A percentile compares a stretch with the other conserved stretches of the same genome.
These are phyloP conservation scores for Talaromyces ruber DNA, from an alignment of 495 filamentous ascomycete genomes.

Conservation along the genomic window DNA sequence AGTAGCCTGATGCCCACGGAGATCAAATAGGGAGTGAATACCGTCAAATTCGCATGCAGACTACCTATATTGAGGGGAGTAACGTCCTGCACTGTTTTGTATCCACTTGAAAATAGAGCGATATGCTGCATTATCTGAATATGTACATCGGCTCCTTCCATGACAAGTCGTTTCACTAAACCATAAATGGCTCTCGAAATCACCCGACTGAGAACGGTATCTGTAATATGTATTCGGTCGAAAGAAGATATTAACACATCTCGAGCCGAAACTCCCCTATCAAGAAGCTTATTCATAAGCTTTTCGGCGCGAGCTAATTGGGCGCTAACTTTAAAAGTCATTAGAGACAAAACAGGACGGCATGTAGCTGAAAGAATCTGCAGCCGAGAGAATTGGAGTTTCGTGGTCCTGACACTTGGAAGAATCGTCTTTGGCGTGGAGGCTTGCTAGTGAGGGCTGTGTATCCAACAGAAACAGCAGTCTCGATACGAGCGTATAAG, in stretches of 20 bases:
- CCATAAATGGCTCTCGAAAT: conserved; percentile 3
- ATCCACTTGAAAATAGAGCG: neutral
- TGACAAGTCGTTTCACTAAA: conserved; percentile 9
- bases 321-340: neutral
- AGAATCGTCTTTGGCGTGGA: too few relatives aligned
- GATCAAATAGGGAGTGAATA: conserved; percentile 7
- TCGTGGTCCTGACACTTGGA: too few relatives aligned
- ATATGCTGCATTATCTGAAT: neutral
- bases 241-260: neutral
- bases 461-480: neutral
- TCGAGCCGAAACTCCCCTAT: conserved; percentile 8
- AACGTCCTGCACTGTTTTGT: conserved; percentile 3
- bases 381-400: neutral
- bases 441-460: too few relatives aligned
- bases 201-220: conserved; percentile 7
- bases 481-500: neutral
- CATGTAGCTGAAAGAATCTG: neutral
- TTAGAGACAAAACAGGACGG: neutral
- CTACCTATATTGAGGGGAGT: conserved; percentile 10
- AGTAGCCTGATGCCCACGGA: neutral
- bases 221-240: neutral
- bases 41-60: conserved; percentile 7
- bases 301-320: neutral
- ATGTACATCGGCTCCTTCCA: conserved; percentile 9
- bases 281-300: conserved; percentile 8